These are phyloP conservation scores for Annona squamosa DNA, from an alignment of 164 flowering plant species.

Conservation along the genomic window DNA sequence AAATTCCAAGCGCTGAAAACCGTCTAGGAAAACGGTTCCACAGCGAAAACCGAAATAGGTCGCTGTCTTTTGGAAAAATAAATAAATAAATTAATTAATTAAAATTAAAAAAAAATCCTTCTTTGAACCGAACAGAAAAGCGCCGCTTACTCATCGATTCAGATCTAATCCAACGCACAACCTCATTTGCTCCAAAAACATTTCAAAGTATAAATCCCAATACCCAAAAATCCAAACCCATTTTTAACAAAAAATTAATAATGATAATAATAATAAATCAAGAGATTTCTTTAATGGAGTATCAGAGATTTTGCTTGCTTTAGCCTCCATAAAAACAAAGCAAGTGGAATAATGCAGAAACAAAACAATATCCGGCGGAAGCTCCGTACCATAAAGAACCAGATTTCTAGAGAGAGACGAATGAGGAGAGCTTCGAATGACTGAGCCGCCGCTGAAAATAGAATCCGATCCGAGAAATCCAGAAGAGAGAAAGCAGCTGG, in stretches of 20 bases:
- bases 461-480: slow-evolving; percentile 4
- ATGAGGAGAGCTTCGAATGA: neutral
- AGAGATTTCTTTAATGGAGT: neutral
- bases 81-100: too few species aligned
- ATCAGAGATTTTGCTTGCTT: neutral
- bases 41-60: neutral
- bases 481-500: neutral
- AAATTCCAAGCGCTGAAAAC: too few species aligned
- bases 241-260: neutral
- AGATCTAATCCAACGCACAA: neutral
- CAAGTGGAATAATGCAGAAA: neutral
- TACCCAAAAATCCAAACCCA: neutral
- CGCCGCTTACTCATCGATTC: neutral
- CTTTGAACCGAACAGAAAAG: neutral
- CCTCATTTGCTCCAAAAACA: neutral
- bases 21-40: neutral
- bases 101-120: neutral
- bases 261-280: neutral
- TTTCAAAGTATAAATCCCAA: neutral
- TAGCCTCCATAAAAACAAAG: neutral
- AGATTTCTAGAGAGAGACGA: neutral
- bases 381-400: neutral
- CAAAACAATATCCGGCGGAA: neutral
- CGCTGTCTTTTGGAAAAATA: neutral
- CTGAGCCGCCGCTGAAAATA: neutral